These are phyloP conservation scores for Microbotryum scabiosae DNA, from an alignment of 1,284 basidiomycete species.

Conservation along the genomic window DNA sequence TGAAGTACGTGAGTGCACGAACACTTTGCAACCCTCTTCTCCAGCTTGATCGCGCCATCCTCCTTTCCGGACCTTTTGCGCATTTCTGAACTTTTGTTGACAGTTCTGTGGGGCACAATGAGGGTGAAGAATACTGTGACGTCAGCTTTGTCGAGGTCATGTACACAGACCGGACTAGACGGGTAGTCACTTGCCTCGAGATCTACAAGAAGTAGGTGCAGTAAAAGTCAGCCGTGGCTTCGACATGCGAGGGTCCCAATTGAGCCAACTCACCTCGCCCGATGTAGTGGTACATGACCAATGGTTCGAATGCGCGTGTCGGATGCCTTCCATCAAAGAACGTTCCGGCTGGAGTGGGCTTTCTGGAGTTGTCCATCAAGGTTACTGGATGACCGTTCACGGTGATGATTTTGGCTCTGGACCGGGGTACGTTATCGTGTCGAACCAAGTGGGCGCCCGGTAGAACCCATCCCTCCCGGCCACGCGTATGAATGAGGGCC, in stretches of 20 bases:
- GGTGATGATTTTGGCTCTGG: not conserved
- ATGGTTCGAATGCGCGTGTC: slow-evolving; percentile 2
- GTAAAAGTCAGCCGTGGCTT: not conserved
- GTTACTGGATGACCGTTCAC: not conserved
- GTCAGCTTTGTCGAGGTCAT: too few relatives aligned
- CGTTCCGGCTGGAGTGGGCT: not conserved
- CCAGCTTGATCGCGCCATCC: slow-evolving; percentile 9
- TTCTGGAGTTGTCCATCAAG: not conserved
- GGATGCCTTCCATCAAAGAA: not conserved
- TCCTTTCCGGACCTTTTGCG: slow-evolving; percentile 3
- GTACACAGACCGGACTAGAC: too few relatives aligned
- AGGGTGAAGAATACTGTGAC: too few relatives aligned
- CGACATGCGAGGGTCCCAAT: not conserved
- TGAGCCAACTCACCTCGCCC: slow-evolving; percentile 5
- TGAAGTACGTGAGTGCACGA: not conserved
- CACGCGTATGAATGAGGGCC: slow-evolving; percentile 2
- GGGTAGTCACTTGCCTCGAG: not conserved
- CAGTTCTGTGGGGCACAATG: not conserved
- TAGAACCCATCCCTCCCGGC: not conserved
- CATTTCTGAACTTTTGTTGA: not conserved
- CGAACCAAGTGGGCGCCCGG: slow-evolving; percentile 8
- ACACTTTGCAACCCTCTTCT: slow-evolving; percentile 6
- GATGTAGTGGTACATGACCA: slow-evolving; percentile 7
- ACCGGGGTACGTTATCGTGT: not conserved
- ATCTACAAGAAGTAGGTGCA: not conserved